Percentiles rank a stretch among this genome's conserved stretches.
These are phyloP conservation scores for Xylariaceae sp. DNA, from an alignment of 2,329 filamentous ascomycete genomes.

Conservation along the genomic window DNA sequence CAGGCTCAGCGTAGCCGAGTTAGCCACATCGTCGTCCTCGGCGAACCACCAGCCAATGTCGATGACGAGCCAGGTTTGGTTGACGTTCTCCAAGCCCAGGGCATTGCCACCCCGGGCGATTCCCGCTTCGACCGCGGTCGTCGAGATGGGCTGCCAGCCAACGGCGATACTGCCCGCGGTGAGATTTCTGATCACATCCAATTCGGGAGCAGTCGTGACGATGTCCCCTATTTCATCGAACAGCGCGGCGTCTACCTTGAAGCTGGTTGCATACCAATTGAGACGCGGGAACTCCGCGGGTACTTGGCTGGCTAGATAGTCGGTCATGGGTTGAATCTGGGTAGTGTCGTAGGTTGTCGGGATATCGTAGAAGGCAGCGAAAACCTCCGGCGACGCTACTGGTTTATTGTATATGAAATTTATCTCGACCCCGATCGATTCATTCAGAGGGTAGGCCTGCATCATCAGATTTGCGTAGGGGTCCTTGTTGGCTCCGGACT, in stretches of 20 bases:
- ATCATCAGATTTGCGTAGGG: constrained; percentile 32
- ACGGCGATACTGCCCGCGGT: constrained; percentile 30
- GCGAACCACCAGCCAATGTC: constrained; percentile 27
- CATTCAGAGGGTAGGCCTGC: constrained; percentile 28
- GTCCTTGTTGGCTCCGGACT: constrained; percentile 26
- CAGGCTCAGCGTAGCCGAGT: constrained; percentile 20
- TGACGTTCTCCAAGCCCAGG: constrained; percentile 27
- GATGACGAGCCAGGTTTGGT: constrained; percentile 31
- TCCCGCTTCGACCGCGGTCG: constrained; percentile 27
- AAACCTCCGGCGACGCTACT: constrained; percentile 24
- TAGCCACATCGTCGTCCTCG: constrained; percentile 22
- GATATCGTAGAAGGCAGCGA: constrained; percentile 29
- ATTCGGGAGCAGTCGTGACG: constrained; percentile 25
- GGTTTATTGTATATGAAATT: constrained; percentile 32
- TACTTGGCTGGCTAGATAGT: constrained; percentile 20
- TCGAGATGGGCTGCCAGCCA: constrained; percentile 32
- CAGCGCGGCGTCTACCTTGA: constrained; percentile 24
- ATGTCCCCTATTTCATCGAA: constrained; percentile 23
- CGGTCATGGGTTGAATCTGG: constrained; percentile 22
- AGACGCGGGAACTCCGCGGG: constrained; percentile 23
- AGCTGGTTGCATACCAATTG: constrained; percentile 30
- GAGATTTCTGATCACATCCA: constrained; percentile 23
- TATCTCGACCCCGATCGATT: constrained; percentile 25
- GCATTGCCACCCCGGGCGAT: constrained; percentile 29
- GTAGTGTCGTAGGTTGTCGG: constrained; percentile 26